These are phyloP conservation scores for Arachnomyces sp. DNA, from an alignment of 2,329 filamentous ascomycete species.

Conservation along the genomic window DNA sequence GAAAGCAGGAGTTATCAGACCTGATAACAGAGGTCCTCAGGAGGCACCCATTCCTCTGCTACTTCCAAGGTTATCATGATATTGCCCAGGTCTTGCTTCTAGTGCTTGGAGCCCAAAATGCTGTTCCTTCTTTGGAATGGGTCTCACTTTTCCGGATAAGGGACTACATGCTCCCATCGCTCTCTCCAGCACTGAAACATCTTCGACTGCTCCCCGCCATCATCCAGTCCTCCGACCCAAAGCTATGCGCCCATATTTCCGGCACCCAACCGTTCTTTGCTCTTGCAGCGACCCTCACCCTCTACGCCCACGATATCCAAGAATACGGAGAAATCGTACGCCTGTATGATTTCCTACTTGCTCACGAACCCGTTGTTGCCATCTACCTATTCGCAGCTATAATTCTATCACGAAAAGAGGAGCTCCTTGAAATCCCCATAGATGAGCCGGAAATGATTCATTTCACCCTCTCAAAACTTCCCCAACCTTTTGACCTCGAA, in stretches of 20 bases:
- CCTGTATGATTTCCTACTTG: conserved; percentile 85
- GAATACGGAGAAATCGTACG: conserved; percentile 81
- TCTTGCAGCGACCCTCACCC: conserved; percentile 82
- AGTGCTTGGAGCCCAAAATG: conserved; percentile 60
- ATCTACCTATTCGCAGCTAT: conserved; percentile 91
- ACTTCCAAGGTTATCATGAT: conserved; percentile 98
- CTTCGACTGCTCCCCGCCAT: conserved; percentile 82
- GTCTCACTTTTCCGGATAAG: conserved; percentile 84
- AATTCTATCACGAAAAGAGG: conserved; percentile 68
- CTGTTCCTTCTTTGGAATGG: conserved; percentile 61
- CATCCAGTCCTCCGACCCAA: conserved; percentile 62
- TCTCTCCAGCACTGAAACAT: conserved; percentile 73
- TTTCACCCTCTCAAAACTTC: conserved; percentile 77
- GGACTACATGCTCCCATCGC: conserved; percentile 92
- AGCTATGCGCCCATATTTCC: conserved; percentile 67
- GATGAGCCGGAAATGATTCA: conserved; percentile 92
- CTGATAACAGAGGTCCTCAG: conserved; percentile 78
- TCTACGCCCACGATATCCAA: conserved; percentile 95
- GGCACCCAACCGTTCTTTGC: conserved; percentile 83
- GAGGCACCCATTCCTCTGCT: conserved; percentile 73
- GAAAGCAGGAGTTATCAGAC: conserved; percentile 68
- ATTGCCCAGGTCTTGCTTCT: conserved; percentile 93
- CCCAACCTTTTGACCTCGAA: conserved; percentile 73
- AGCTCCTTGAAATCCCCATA: conserved; percentile 73
- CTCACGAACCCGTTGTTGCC: conserved; percentile 76